These are phyloP conservation scores for Fomitopsis pulvina DNA, from an alignment of 768 basidiomycete species.

Conservation along the genomic window DNA sequence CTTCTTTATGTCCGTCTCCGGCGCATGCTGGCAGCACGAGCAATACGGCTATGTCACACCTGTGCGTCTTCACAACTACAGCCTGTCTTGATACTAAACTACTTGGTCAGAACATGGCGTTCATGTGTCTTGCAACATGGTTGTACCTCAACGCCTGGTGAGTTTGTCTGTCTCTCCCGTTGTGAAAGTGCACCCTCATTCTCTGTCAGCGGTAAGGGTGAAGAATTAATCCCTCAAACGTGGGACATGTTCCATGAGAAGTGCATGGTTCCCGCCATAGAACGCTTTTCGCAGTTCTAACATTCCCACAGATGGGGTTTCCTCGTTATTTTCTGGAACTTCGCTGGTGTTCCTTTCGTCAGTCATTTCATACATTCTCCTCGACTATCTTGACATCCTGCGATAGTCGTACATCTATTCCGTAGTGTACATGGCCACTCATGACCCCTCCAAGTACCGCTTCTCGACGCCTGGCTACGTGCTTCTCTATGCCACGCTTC, in stretches of 20 bases:
- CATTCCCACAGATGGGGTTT: conserved; percentile 66
- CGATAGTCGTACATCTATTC: conserved; percentile 82
- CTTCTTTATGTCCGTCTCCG: conserved; percentile 88
- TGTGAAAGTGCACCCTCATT: conserved; percentile 2
- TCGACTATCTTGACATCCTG: conserved; percentile 1
- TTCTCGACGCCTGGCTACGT: conserved; percentile 77
- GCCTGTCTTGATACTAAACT: neutral
- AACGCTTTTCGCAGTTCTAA: conserved; percentile 1
- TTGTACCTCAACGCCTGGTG: conserved; percentile 96
- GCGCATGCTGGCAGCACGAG: conserved; percentile 94
- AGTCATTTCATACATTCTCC: conserved; percentile 24
- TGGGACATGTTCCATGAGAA: conserved; percentile 99
- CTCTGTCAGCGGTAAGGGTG: conserved; percentile 68
- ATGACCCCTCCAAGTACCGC: conserved; percentile 79
- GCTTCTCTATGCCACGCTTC: conserved; percentile 64
- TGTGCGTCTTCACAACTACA: conserved; percentile 36
- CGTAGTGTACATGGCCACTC: conserved; percentile 95
- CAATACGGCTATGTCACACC: conserved; percentile 86
- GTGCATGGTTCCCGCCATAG: conserved; percentile 28
- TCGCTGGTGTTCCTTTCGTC: conserved; percentile 89
- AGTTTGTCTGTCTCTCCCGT: conserved; percentile 10
- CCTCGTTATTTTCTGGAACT: conserved; percentile 98
- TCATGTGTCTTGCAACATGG: conserved; percentile 93
- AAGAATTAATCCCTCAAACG: conserved; percentile 92
- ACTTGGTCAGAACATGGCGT: conserved; percentile 76